phyloP scores from a whole-genome alignment of 331 rosid genomes.

The Arachis monticola region DNA sequence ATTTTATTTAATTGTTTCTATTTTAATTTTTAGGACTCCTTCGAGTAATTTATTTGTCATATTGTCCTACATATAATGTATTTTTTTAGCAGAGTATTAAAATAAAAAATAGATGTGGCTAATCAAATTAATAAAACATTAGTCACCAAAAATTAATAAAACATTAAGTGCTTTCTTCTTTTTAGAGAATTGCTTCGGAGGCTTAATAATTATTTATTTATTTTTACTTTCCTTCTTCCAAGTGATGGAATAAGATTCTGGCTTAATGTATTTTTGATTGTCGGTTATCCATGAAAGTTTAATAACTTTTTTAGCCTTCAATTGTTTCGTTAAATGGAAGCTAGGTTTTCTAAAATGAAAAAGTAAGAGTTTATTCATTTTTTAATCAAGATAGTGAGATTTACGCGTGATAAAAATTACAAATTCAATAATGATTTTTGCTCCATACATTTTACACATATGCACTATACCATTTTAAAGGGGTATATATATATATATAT shows the following conservation, averaged over 20 bases:
- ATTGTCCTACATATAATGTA: background rate
- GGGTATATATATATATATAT: too few relatives aligned
- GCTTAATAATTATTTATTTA: background rate
- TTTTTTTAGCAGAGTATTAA: background rate
- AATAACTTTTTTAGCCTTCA: constrained; percentile 27
- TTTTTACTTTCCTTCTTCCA: constrained; percentile 37
- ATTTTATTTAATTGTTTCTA: background rate
- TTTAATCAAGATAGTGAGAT: too few relatives aligned
- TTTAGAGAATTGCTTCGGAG: background rate
- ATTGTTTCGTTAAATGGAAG: too few relatives aligned
- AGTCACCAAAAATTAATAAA: too few relatives aligned
- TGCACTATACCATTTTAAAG: too few relatives aligned
- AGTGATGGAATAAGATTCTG: constrained; percentile 51
- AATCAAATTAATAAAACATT: too few relatives aligned
- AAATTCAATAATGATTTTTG: too few relatives aligned
- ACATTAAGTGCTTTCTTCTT: too few relatives aligned
- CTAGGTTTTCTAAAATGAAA: too few relatives aligned
- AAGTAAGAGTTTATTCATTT: too few relatives aligned
- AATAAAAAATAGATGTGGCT: too few relatives aligned
- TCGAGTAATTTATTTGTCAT: background rate
- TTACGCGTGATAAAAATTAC: too few relatives aligned
- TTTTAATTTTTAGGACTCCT: background rate
- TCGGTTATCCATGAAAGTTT: constrained; percentile 39
- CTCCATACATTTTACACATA: constrained; percentile 18
- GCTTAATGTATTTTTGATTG: constrained; percentile 29